These are phyloP conservation scores for Pseudomonodictys pantanalensis DNA, from an alignment of 495 filamentous ascomycete genomes.

Conservation along the genomic window DNA sequence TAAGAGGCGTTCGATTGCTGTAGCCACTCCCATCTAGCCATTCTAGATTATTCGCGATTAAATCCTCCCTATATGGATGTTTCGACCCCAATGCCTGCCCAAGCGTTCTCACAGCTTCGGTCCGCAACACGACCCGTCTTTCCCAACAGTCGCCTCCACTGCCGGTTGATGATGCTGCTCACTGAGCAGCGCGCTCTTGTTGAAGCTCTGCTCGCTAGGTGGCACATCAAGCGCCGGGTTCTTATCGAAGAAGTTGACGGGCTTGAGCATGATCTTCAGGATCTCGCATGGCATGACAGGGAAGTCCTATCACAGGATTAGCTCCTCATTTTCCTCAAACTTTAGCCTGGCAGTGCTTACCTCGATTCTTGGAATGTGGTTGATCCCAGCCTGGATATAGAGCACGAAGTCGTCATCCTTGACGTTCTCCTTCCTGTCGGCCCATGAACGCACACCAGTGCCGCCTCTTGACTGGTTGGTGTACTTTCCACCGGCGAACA, in stretches of 20 bases:
- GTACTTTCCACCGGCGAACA: slow-evolving; percentile 80
- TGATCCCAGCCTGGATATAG: slow-evolving; percentile 48
- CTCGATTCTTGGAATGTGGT: slow-evolving; percentile 41
- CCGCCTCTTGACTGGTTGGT: slow-evolving; percentile 79
- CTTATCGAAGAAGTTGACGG: slow-evolving; percentile 67
- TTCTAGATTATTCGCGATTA: not conserved
- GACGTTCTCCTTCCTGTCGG: slow-evolving; percentile 42
- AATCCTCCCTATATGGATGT: not conserved
- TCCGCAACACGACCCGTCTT: slow-evolving; percentile 45
- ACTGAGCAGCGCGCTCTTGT: slow-evolving; percentile 48
- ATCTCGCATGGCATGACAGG: slow-evolving; percentile 64
- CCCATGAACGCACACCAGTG: slow-evolving; percentile 46
- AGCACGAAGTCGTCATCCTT: slow-evolving; percentile 46
- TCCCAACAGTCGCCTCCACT: slow-evolving; percentile 38
- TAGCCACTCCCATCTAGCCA: no score
- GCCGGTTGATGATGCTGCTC: slow-evolving; percentile 40
- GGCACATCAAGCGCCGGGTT: slow-evolving; percentile 77
- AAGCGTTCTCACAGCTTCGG: slow-evolving; percentile 33
- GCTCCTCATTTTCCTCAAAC: slow-evolving; percentile 30
- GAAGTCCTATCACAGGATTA: slow-evolving; percentile 35
- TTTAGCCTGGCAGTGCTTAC: not conserved
- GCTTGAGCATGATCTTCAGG: slow-evolving; percentile 60
- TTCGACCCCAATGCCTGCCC: not conserved
- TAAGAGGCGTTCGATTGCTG: no score
- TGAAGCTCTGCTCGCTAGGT: slow-evolving; percentile 52